Evolutionary conservation across 75 land plant genomes (phyloP).

Genomic region (Picea glauca): DNA sequence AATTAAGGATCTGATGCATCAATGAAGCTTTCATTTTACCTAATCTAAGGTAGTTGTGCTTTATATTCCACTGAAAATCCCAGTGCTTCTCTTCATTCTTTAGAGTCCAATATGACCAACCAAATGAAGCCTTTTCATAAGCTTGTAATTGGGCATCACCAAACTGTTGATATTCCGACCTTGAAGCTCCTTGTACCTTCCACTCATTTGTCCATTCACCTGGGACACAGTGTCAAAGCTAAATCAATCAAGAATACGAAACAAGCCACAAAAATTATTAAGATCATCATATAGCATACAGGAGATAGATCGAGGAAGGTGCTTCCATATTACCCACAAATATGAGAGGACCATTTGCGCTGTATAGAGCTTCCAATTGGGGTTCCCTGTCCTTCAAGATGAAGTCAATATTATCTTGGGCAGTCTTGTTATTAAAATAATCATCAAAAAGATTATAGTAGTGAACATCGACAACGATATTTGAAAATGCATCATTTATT

Average conservation of each 20-base stretch:
- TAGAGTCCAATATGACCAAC: constrained; percentile 84
- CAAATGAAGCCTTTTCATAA: constrained; percentile 69
- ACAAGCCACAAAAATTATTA: not conserved
- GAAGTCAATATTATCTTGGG: constrained; percentile 57
- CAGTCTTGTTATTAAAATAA: constrained; percentile 31
- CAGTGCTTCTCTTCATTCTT: constrained; percentile 57
- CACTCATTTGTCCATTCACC: constrained; percentile 90
- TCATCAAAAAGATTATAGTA: constrained; percentile 76
- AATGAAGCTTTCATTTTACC: not conserved
- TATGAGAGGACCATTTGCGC: constrained; percentile 63
- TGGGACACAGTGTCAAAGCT: constrained; percentile 16
- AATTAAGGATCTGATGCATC: too few relatives aligned
- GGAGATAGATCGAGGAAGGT: not conserved
- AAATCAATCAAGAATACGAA: not conserved
- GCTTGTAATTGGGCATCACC: constrained; percentile 75
- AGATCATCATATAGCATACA: not conserved
- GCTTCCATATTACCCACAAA: constrained; percentile 43
- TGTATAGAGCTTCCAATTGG: constrained; percentile 49
- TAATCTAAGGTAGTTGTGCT: constrained; percentile 40
- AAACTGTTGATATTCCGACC: constrained; percentile 51
- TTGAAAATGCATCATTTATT: constrained; percentile 37
- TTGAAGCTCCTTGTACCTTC: constrained; percentile 48
- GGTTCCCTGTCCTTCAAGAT: constrained; percentile 42
- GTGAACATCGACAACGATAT: constrained; percentile 71
- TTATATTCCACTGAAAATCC: constrained; percentile 69